These are phyloP conservation scores for Yamadazyma aaseri DNA, from an alignment of 1,139 yeast species.

Conservation along the genomic window DNA sequence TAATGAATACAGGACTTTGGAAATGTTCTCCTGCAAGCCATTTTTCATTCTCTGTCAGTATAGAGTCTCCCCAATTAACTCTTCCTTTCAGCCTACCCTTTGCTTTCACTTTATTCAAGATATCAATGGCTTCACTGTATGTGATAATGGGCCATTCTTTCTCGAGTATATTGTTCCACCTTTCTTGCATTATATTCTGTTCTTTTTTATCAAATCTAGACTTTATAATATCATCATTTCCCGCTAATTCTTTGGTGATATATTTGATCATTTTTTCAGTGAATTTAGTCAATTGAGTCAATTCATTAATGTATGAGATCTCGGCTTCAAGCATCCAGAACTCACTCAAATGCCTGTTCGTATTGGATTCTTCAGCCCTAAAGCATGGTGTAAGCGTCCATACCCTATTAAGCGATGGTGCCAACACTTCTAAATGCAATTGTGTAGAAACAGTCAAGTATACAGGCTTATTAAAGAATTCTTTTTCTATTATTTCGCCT, in stretches of 20 bases:
- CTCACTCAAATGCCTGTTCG: slow-evolving; percentile 88
- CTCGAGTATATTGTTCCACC: slow-evolving; percentile 34
- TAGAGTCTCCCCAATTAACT: slow-evolving; percentile 64
- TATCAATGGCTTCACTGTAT: slow-evolving; percentile 68
- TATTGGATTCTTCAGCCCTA: slow-evolving; percentile 89
- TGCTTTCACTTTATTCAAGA: slow-evolving; percentile 28
- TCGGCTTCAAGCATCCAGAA: slow-evolving; percentile 99
- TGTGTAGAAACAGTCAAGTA: slow-evolving; percentile 90
- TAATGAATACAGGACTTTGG: slow-evolving; percentile 79
- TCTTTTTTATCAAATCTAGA: slow-evolving; percentile 37
- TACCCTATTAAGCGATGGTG: slow-evolving; percentile 73
- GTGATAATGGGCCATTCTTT: slow-evolving; percentile 70
- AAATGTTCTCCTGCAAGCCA: slow-evolving; percentile 75
- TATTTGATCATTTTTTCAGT: slow-evolving; percentile 68
- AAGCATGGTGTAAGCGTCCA: slow-evolving; percentile 94
- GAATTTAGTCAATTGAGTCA: slow-evolving; percentile 61
- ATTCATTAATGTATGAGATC: slow-evolving; percentile 59
- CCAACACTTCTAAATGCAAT: slow-evolving; percentile 79
- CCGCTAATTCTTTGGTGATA: slow-evolving; percentile 42
- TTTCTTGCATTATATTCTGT: slow-evolving; percentile 20
- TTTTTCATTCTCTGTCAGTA: slow-evolving; percentile 87
- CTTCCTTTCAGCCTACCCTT: slow-evolving; percentile 23
- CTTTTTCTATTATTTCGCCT: slow-evolving; percentile 19
- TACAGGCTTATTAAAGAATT: slow-evolving; percentile 66
- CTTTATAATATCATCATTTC: slow-evolving; percentile 41